A percentile compares a stretch with the other conserved stretches of the same genome.
Conservation (phyloP, 148 eudicot genomes). For the Rhododendron ferrugineum region DNA sequence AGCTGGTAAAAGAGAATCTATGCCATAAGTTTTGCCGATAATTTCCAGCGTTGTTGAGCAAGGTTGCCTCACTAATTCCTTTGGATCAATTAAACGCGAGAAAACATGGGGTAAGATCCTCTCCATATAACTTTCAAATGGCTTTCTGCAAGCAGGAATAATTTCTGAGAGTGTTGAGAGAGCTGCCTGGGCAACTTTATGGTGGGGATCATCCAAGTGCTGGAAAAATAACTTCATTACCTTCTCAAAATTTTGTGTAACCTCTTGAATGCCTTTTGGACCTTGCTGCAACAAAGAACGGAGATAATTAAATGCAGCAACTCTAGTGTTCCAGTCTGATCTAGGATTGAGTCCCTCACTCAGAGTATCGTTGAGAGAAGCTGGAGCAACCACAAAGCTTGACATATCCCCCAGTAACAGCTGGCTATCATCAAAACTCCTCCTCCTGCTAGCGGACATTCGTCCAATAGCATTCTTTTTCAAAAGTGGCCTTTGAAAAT, state of each 20-base stretch:
- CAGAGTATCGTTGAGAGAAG: conserved; percentile 85
- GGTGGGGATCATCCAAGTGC: conserved; percentile 99
- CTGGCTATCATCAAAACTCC: conserved; percentile 93
- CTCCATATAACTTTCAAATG: conserved; percentile 95
- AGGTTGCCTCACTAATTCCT: conserved; percentile 91
- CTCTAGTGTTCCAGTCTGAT: conserved; percentile 96
- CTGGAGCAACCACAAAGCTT: conserved; percentile 69
- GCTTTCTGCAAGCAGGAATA: conserved; percentile 89
- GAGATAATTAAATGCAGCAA: conserved; percentile 89
- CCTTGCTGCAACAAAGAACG: conserved; percentile 82
- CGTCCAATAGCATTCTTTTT: conserved; percentile 79
- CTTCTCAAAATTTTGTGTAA: conserved; percentile 88
- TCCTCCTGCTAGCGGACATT: conserved; percentile 71
- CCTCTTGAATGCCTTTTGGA: conserved; percentile 82
- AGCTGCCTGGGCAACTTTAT: conserved; percentile 98
- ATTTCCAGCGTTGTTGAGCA: conserved; percentile 79
- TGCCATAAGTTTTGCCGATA: conserved; percentile 85
- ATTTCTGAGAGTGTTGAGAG: conserved; percentile 94
- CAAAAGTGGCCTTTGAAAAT: conserved; percentile 85
- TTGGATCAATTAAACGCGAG: conserved; percentile 87
- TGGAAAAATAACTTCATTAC: conserved; percentile 94
- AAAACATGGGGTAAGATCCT: conserved; percentile 95
- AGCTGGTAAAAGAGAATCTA: conserved; percentile 90
- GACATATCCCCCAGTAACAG: conserved; percentile 65
- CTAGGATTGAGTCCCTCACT: conserved; percentile 81